Evolutionary conservation across 1,139 yeast genomes (phyloP).

Genomic region (Debaryomycetaceae sp.): DNA sequence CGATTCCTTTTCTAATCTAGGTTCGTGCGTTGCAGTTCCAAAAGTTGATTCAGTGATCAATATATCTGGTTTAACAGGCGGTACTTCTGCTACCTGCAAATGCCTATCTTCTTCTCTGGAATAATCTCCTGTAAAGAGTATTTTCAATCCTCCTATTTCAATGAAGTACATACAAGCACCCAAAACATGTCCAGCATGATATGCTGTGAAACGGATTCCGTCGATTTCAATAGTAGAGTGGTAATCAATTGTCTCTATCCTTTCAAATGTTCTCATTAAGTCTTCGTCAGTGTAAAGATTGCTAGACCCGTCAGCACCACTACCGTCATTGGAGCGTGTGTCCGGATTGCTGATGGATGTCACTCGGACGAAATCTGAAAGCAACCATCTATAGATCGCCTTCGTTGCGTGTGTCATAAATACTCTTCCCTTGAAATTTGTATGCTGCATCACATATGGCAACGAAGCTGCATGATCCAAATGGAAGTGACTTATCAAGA

Average conservation of each 20-base stretch:
- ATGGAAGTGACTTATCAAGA: slow-evolving; percentile 91
- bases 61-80: slow-evolving; percentile 84
- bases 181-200: slow-evolving; percentile 97
- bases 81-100: slow-evolving; percentile 91
- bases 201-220: slow-evolving; percentile 94
- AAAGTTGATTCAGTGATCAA: slow-evolving; percentile 93
- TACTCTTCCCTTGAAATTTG: slow-evolving; percentile 89
- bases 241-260: slow-evolving; percentile 90
- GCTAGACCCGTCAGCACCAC: slow-evolving; percentile 27
- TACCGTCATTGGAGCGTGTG: slow-evolving; percentile 19
- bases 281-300: slow-evolving; percentile 88
- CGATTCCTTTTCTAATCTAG: slow-evolving; percentile 78
- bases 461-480: slow-evolving; percentile 96
- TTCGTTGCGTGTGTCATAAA: slow-evolving; percentile 99
- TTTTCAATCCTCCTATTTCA: slow-evolving; percentile 89
- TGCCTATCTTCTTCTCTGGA: slow-evolving; percentile 96
- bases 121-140: slow-evolving; percentile 92
- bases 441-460: slow-evolving; percentile 97
- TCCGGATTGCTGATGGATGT: slow-evolving; percentile 63
- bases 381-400: slow-evolving; percentile 93
- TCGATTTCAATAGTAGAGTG: slow-evolving; percentile 94
- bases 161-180: slow-evolving; percentile 98
- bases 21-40: slow-evolving; percentile 97
- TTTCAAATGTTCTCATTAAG: slow-evolving; percentile 78
- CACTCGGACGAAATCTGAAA: slow-evolving; percentile 91